Conservation (phyloP, 2,329 filamentous ascomycete genomes). For the Coleophoma cylindrospora region DNA sequence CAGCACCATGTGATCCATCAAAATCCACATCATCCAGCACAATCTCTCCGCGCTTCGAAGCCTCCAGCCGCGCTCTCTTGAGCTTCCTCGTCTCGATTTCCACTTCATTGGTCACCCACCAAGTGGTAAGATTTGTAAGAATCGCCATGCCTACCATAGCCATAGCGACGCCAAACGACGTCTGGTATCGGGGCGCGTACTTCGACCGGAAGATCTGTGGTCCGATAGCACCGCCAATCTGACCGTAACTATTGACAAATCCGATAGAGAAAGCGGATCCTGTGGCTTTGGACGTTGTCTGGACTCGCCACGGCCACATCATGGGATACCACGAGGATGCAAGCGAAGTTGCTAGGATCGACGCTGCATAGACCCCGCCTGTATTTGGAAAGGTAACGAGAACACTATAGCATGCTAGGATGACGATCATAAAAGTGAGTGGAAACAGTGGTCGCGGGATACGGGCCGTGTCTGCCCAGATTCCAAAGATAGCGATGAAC, state of each 20-base stretch:
- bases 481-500: slow-evolving; percentile 36
- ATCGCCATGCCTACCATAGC: slow-evolving; percentile 37
- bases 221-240: slow-evolving; percentile 42
- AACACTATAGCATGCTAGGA: slow-evolving; percentile 39
- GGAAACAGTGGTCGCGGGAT: slow-evolving; percentile 39
- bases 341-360: slow-evolving; percentile 37
- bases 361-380: slow-evolving; percentile 41
- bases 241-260: slow-evolving; percentile 44
- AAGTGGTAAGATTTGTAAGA: slow-evolving; percentile 34
- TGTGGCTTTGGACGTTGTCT: slow-evolving; percentile 39
- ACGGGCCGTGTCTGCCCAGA: slow-evolving; percentile 35
- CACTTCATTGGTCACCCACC: slow-evolving; percentile 38
- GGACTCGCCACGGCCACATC: slow-evolving; percentile 48
- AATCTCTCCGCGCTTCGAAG: slow-evolving; percentile 33
- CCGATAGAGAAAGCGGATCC: slow-evolving; percentile 45
- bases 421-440: slow-evolving; percentile 35
- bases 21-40: slow-evolving; percentile 35
- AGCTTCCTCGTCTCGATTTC: slow-evolving; percentile 38
- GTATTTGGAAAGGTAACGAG: slow-evolving; percentile 38
- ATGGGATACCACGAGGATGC: slow-evolving; percentile 38
- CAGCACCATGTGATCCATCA: slow-evolving; percentile 5
- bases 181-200: slow-evolving; percentile 40
- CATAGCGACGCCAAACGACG: slow-evolving; percentile 38
- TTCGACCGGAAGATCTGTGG: slow-evolving; percentile 39
- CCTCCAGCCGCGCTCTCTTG: slow-evolving; percentile 34